A percentile compares a stretch with the other conserved stretches of the same genome.
Conservation (phyloP, 202 grass and related monocot species). For the Schoenoplectus tabernaemontani region DNA sequence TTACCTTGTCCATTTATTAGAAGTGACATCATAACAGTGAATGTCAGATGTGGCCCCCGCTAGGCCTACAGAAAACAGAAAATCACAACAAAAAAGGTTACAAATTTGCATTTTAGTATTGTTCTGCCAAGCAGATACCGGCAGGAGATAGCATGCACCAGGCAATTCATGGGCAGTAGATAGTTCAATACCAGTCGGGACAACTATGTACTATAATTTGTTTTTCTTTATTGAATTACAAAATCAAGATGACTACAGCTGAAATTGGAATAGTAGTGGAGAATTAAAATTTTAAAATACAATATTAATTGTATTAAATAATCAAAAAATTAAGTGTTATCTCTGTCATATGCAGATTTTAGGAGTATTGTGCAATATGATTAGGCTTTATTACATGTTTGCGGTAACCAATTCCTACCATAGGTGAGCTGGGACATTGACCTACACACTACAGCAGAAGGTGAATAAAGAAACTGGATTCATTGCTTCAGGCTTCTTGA, state of each 20-base stretch:
- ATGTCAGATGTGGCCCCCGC: conserved; percentile 46
- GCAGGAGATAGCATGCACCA: not conserved
- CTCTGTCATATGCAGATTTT: not conserved
- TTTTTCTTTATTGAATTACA: not conserved
- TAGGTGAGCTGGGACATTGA: not conserved
- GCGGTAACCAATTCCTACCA: not conserved
- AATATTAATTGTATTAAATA: not conserved
- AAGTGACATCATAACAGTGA: conserved; percentile 40
- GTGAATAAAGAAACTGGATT: not conserved
- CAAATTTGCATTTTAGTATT: not conserved
- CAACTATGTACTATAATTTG: not conserved
- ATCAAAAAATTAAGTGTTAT: not conserved
- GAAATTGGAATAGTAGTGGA: not conserved
- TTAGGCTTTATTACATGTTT: not conserved
- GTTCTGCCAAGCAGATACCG: not conserved
- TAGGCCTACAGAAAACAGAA: conserved; percentile 27
- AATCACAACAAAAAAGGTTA: conserved; percentile 8
- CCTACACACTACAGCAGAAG: not conserved
- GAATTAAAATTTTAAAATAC: not conserved
- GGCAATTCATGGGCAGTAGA: not conserved
- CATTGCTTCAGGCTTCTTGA: not conserved
- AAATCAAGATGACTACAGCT: not conserved
- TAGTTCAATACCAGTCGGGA: not conserved
- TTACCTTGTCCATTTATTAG: conserved; percentile 54
- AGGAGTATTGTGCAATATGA: not conserved